Evolutionary conservation across 306 rosid species (phyloP).

Genomic region (Rosa rugosa): DNA sequence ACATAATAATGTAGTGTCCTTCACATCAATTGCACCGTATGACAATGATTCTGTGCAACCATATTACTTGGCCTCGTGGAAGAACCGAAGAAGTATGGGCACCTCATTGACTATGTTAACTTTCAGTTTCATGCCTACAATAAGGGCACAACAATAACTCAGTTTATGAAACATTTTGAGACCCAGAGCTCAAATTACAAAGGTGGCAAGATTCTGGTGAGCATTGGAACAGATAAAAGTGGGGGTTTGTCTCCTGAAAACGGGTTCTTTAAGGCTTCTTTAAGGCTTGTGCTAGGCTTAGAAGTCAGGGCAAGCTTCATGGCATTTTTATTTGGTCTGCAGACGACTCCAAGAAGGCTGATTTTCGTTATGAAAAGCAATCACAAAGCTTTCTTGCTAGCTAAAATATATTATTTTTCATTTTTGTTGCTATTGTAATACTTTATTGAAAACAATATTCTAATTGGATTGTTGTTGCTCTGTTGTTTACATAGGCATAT

Average conservation of each 20-base stretch:
- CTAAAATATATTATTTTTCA: not conserved
- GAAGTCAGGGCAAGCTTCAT: conserved; percentile 13
- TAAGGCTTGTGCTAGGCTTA: conserved; percentile 25
- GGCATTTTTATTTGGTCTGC: conserved; percentile 34
- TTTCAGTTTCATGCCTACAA: conserved; percentile 31
- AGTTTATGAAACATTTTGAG: conserved; percentile 22
- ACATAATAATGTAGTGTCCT: conserved; percentile 16
- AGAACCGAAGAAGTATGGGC: conserved; percentile 25
- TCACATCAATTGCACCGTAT: conserved; percentile 35
- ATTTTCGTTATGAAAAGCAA: conserved; percentile 26
- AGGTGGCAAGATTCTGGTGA: conserved; percentile 25
- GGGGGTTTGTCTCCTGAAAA: conserved; percentile 24
- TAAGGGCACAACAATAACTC: conserved; percentile 13
- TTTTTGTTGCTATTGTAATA: not conserved
- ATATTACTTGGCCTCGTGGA: conserved; percentile 33
- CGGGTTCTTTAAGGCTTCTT: conserved; percentile 37
- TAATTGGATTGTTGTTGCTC: not conserved
- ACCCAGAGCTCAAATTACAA: conserved; percentile 25
- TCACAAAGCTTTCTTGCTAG: conserved; percentile 19
- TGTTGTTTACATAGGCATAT: not conserved
- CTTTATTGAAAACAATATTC: not conserved
- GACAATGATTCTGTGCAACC: conserved; percentile 18
- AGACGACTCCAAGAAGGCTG: conserved; percentile 18
- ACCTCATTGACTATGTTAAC: conserved; percentile 25
- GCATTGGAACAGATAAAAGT: conserved; percentile 30